Base-by-base conservation (phyloP, 805 yeast species). In the Ogataea degrootiae region DNA sequence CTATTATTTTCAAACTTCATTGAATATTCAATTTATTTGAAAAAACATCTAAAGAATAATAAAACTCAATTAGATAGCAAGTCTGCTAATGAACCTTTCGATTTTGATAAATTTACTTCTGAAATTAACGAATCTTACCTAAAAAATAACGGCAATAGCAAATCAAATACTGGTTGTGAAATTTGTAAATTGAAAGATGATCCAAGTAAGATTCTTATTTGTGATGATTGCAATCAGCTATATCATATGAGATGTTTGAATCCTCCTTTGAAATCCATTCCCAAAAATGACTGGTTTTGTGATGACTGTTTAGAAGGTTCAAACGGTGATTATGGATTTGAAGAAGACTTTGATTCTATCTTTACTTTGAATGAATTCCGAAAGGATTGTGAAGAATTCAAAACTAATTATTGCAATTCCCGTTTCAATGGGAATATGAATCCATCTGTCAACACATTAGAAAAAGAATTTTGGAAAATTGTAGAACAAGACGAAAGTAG, bases 311-410 rank as follows among this genome's bases (percentile, higher is more conserved):
- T 91, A n/a, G 72, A 85, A 14, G 96, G 96, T 0, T 61, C 68
- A 0, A 84, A 87, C 37, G 92, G 94, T 1, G 90, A 82, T 53
- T 91, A 88, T 59, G 96, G 96, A 0, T 91, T 92, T 63, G 91
- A 85, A 53, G 94, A 86, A 53, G 72, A 68, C 45, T 61, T 61
- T 47, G 66, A 84, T 59, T 70, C 83, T 0, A 66, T 87, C 6
- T 68, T 59, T 53, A 63, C 68, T 8, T 46, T 68, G 15, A 63
- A 69, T 0, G 82, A 84, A 47, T 91, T 90, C 62, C 74, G 77
- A 52, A 63, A 74, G 4, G 68, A 77, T 50, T 83, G 88, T 52
- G 63, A 68, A 34, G 68, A 73, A 22, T 82, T 82, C 56, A 73
- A 69, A 43, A 68, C 70, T 9, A 51, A 64, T 9, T 70, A 77